Base-by-base conservation (phyloP, 805 yeast genomes). In the Groenewaldozyma salmanticensis region DNA sequence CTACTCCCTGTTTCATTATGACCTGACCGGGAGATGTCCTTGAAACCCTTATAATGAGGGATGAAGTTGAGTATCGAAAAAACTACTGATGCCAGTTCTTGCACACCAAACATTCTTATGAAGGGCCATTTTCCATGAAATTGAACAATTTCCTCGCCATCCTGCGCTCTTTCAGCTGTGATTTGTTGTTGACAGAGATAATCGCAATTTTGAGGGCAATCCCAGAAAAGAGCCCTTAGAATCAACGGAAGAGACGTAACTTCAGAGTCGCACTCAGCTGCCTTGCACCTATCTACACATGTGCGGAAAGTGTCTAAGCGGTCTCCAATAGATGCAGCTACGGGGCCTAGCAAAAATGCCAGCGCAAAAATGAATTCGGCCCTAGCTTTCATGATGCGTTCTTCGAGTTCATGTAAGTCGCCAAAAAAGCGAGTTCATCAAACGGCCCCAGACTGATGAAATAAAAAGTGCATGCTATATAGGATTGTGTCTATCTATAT, bases 101-200 rank as follows among this genome's bases (percentile, higher is more conserved):
- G 98, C 9, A 81, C 65, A 0, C 94, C 94, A n/a, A 71, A 61
- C 0, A 82, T 55, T 38, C 98, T 69, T 15, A 67, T 47, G 54
- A 92, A 92, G 2, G 97, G 97, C 98, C 98, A 92, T 64, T 92
- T 92, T 0, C 98, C 98, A 60, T 92, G 96, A 62, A 85, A 92
- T 59, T 92, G 98, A 32, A 71, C 70, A 0, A 85, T 64, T 42
- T 76, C 79, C 44, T 71, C 68, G n/a, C 70, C 67, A 2, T 61
- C 48, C 0, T 43, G 49, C 13, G 64, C 60, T 18, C 95, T 66
- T 31, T 72, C 64, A 1, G 55, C 53, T 0, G 95, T 87, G 35
- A 90, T 66, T 5, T 75, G 57, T 42, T 86, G 77, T 59, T 92
- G 97, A 59, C 98, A 92, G 51, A 78, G 81, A 60, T 92, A 92